Evolutionary conservation across 73 alveolate genomes (phyloP).

Genomic region (Tetrahymena malaccensis): DNA sequence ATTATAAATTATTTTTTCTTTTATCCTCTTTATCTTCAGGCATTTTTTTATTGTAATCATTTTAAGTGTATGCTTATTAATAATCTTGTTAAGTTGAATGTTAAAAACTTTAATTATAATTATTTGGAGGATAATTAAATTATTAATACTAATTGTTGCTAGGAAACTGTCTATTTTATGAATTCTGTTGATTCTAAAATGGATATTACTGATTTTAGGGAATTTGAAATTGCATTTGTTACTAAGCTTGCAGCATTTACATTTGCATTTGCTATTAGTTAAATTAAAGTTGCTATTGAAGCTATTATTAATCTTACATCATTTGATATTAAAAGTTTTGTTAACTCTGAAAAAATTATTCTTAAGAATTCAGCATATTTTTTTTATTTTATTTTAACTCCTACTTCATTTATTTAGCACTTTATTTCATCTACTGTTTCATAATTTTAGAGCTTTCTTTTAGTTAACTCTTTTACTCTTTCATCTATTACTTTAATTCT

Average conservation of each 20-base stretch:
- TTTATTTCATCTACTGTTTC: neutral
- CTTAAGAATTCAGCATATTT: neutral
- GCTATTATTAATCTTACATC: neutral
- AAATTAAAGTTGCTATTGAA: too few relatives aligned
- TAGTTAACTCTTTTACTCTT: neutral
- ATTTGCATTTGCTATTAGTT: neutral
- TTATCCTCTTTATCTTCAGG: neutral
- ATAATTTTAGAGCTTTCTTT: neutral
- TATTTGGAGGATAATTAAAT: neutral
- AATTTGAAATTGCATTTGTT: neutral
- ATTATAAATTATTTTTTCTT: neutral
- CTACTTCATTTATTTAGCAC: neutral
- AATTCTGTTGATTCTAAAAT: too few relatives aligned
- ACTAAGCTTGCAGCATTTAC: neutral
- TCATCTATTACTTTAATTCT: neutral
- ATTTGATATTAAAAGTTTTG: neutral
- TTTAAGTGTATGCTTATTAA: too few relatives aligned
- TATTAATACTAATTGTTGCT: too few relatives aligned
- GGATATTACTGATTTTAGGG: neutral
- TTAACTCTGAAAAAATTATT: neutral
- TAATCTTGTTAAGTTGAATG: neutral
- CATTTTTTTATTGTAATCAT: too few relatives aligned
- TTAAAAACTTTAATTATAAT: too few relatives aligned
- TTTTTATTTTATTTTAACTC: neutral
- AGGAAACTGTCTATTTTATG: neutral